Conservation (phyloP, 1,284 basidiomycete genomes). For the Ganoderma meredithae region DNA sequence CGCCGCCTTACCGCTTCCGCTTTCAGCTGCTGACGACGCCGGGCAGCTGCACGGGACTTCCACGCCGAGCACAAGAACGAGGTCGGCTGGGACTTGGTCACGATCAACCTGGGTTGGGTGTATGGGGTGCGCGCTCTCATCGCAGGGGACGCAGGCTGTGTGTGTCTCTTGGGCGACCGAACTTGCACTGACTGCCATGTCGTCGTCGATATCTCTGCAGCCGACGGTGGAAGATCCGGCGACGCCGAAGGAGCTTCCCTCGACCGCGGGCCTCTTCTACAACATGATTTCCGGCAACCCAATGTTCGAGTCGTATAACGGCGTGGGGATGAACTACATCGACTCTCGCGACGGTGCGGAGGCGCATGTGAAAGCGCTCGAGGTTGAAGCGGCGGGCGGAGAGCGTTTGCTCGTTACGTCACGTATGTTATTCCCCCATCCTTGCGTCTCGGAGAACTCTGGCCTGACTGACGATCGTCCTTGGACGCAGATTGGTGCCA, state of each 20-base stretch:
- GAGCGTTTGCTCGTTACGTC: conserved; percentile 55
- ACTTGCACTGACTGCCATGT: not conserved
- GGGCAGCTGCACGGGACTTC: not conserved
- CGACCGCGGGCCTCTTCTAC: conserved; percentile 17
- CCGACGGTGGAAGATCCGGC: conserved; percentile 28
- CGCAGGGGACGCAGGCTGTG: no score
- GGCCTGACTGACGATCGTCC: not conserved
- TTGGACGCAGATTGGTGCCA: not conserved
- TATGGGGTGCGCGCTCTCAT: not conserved
- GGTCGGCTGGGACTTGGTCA: not conserved
- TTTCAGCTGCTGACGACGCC: not conserved
- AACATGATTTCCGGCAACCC: conserved; percentile 36
- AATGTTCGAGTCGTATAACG: conserved; percentile 35
- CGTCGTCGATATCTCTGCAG: conserved; percentile 1
- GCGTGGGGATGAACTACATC: conserved; percentile 45
- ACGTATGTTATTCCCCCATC: conserved; percentile 29
- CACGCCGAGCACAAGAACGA: not conserved
- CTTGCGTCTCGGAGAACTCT: no score
- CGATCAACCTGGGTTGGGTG: not conserved
- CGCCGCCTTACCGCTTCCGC: no score
- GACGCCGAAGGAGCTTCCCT: conserved; percentile 19
- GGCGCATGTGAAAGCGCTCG: conserved; percentile 58
- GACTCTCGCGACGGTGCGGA: conserved; percentile 68
- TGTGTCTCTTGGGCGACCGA: no score
- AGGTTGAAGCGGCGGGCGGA: conserved; percentile 54